A percentile compares a stretch with the other conserved stretches of the same genome.
Evolutionary conservation across 1,284 basidiomycete genomes (phyloP).

Genomic region (Xerocomus nothofagi): DNA sequence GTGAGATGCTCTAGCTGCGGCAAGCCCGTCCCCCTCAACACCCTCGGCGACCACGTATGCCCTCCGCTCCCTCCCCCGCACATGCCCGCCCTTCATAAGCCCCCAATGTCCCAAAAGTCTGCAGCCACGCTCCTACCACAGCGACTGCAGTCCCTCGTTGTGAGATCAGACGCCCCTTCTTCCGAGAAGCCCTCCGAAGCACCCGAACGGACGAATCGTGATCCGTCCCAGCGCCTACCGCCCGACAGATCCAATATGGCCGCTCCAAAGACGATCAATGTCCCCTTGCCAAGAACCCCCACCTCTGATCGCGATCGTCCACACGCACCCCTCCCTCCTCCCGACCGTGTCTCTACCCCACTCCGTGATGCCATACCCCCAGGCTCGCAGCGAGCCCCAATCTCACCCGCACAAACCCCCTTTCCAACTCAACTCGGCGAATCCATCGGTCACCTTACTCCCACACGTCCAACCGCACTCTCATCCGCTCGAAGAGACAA

Average conservation of each 20-base stretch:
- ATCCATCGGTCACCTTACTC: conserved; percentile 4
- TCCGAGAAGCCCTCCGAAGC: conserved; percentile 9
- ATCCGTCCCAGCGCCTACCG: conserved; percentile 30
- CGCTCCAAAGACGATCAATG: conserved; percentile 4
- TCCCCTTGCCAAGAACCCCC: conserved; percentile 8
- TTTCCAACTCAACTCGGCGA: conserved; percentile 21
- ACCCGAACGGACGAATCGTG: conserved; percentile 14
- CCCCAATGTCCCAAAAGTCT: conserved; percentile 37
- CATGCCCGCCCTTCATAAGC: conserved; percentile 28
- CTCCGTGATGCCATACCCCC: conserved; percentile 18
- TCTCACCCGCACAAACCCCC: conserved; percentile 11
- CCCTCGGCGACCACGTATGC: conserved; percentile 77
- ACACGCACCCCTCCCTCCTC: conserved; percentile 9
- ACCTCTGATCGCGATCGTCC: conserved; percentile 8
- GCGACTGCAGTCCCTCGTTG: conserved; percentile 39
- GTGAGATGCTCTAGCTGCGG: conserved; percentile 83
- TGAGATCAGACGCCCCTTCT: conserved; percentile 17
- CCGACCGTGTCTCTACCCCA: conserved; percentile 22
- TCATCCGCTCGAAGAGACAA: conserved; percentile 18
- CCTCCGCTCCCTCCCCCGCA: conserved; percentile 46
- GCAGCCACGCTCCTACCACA: conserved; percentile 36
- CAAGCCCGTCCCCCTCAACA: conserved; percentile 63
- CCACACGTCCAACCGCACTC: conserved; percentile 16
- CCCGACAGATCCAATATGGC: conserved; percentile 11
- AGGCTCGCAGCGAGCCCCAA: conserved; percentile 13